phyloP scores from a whole-genome alignment of 164 flowering plant genomes.

The Piper betle region DNA sequence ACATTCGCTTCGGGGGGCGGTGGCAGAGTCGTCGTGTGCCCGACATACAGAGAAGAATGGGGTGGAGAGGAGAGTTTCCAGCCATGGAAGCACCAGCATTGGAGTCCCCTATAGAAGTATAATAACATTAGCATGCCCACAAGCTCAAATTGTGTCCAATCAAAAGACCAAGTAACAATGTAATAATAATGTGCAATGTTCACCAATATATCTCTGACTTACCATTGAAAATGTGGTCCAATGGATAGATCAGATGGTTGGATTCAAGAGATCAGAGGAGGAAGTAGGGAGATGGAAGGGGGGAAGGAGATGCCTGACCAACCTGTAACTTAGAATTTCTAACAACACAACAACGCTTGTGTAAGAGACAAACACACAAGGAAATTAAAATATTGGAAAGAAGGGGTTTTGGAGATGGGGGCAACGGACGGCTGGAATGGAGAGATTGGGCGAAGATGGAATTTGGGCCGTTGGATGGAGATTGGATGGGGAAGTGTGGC shows the following conservation, averaged over 20 bases:
- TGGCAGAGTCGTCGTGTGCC: constrained; percentile 43
- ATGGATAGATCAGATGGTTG: background rate
- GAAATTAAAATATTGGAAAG: constrained; percentile 3
- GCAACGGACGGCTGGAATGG: constrained; percentile 18
- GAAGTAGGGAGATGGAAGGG: background rate
- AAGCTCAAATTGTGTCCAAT: too few relatives aligned
- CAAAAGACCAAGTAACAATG: too few relatives aligned
- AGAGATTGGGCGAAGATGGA: constrained; percentile 13
- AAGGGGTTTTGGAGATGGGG: background rate
- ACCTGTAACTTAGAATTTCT: constrained; percentile 48
- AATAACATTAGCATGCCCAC: background rate
- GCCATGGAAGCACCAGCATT: constrained; percentile 75
- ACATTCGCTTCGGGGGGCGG: constrained; percentile 54
- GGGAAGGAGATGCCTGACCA: constrained; percentile 20
- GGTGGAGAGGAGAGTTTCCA: constrained; percentile 54
- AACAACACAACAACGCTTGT: constrained; percentile 34
- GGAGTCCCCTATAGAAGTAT: constrained; percentile 11
- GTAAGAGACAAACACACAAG: constrained; percentile 23
- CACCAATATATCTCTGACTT: background rate
- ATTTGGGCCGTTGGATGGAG: constrained; percentile 16
- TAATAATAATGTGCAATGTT: background rate
- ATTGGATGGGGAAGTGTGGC: constrained; percentile 29
- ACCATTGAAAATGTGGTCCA: background rate
- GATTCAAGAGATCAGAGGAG: background rate
- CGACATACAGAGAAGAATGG: constrained; percentile 59